These are phyloP conservation scores for Auricularia auricula-judae DNA, from an alignment of 768 basidiomycete species.

Conservation along the genomic window DNA sequence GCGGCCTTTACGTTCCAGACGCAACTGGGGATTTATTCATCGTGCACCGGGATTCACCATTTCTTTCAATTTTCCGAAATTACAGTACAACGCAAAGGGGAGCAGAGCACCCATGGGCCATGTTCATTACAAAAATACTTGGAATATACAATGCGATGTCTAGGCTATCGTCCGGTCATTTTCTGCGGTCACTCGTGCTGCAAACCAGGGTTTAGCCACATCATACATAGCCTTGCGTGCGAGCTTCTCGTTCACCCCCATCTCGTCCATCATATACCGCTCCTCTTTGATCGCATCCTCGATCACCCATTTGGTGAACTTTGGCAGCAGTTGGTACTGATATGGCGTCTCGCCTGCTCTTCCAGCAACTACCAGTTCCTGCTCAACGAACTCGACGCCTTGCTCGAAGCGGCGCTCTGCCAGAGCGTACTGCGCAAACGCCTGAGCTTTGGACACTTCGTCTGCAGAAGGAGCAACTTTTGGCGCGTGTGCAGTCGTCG, in stretches of 20 bases:
- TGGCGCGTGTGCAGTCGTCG: neutral
- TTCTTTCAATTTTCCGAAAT: too few species aligned
- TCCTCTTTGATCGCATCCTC: constrained; percentile 4
- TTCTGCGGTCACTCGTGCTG: too few species aligned
- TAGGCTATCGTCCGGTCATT: too few species aligned
- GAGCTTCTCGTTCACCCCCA: neutral
- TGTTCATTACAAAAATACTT: too few species aligned
- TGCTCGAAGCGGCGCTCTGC: constrained; percentile 4
- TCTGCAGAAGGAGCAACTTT: too few species aligned
- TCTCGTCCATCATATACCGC: neutral
- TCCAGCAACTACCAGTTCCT: neutral
- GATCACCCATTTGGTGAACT: constrained; percentile 1
- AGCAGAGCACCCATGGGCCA: too few species aligned
- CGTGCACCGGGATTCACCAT: too few species aligned
- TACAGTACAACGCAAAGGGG: too few species aligned
- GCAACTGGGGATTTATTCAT: too few species aligned
- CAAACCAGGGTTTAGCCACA: neutral
- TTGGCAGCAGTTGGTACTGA: neutral
- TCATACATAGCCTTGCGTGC: neutral
- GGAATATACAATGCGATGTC: too few species aligned
- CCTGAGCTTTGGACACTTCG: neutral
- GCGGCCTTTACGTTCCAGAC: too few species aligned
- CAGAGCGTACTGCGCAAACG: constrained; percentile 5
- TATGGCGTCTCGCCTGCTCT: neutral
- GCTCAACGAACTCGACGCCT: constrained; percentile 4